phyloP scores from a whole-genome alignment of 306 rosid species.

The Inga laurina region DNA sequence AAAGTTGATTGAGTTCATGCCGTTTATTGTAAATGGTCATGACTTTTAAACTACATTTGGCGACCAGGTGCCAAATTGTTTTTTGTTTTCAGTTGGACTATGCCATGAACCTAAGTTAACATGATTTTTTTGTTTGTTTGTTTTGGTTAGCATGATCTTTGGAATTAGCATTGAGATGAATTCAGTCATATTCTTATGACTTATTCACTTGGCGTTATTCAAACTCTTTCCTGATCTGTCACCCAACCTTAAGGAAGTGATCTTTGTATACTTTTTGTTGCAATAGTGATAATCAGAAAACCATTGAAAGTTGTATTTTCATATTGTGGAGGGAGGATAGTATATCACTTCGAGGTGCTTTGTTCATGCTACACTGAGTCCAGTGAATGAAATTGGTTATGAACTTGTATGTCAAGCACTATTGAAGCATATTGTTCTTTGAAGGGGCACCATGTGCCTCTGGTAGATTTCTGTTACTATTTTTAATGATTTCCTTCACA shows the following conservation, averaged over 20 bases:
- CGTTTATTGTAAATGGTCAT: neutral
- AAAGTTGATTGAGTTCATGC: neutral
- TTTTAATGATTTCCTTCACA: neutral
- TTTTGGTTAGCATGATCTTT: neutral
- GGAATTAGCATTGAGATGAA: neutral
- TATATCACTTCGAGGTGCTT: neutral
- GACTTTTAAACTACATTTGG: neutral
- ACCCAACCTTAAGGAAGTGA: neutral
- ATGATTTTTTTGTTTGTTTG: neutral
- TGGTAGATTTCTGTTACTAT: neutral
- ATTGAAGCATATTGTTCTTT: neutral
- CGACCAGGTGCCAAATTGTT: conserved; percentile 13
- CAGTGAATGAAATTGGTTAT: neutral
- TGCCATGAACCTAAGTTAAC: neutral
- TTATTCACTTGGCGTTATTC: neutral
- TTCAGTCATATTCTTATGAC: neutral
- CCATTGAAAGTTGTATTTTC: neutral
- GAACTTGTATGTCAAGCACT: neutral
- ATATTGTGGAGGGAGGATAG: neutral
- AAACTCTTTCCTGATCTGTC: neutral
- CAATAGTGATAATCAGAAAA: neutral
- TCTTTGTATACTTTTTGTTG: neutral
- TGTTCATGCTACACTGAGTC: neutral
- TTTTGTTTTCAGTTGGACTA: neutral
- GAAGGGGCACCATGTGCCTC: neutral